These are phyloP conservation scores for Solioccasus polychromus DNA, from an alignment of 768 basidiomycete species.

Conservation along the genomic window DNA sequence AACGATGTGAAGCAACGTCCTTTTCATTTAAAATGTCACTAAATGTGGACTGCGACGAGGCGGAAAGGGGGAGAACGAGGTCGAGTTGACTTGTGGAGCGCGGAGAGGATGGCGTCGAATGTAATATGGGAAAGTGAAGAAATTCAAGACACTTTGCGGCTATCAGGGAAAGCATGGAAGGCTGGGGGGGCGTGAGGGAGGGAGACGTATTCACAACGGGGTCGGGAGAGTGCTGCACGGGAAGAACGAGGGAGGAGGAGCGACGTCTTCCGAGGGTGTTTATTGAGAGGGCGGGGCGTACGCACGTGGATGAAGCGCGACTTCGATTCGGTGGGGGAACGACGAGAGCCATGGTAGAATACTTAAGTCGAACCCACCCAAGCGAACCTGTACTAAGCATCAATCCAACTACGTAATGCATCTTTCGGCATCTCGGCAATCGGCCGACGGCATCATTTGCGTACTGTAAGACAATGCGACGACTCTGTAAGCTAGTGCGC, in stretches of 20 bases:
- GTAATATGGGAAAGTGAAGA: slow-evolving; percentile 45
- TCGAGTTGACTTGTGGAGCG: slow-evolving; percentile 39
- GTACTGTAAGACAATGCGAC: not conserved
- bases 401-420: slow-evolving; percentile 22
- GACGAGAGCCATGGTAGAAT: slow-evolving; percentile 27
- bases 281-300: slow-evolving; percentile 51
- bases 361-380: not conserved
- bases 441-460: slow-evolving; percentile 15
- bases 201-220: slow-evolving; percentile 8
- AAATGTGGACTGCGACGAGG: slow-evolving; percentile 48
- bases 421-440: slow-evolving; percentile 23
- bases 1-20: slow-evolving; percentile 25
- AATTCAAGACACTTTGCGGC: slow-evolving; percentile 51
- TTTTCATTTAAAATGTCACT: slow-evolving; percentile 43
- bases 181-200: slow-evolving; percentile 19
- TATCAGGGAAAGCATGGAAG: slow-evolving; percentile 52
- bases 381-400: slow-evolving; percentile 18
- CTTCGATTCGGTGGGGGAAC: slow-evolving; percentile 46
- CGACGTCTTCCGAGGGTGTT: slow-evolving; percentile 54
- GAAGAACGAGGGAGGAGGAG: slow-evolving; percentile 46
- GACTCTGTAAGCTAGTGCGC: slow-evolving; percentile 41
- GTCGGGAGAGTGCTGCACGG: slow-evolving; percentile 20
- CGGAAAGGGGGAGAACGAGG: slow-evolving; percentile 53
- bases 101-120: slow-evolving; percentile 46
- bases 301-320: slow-evolving; percentile 59